Percentiles rank a stretch among this genome's conserved stretches.
Conservation (phyloP, 352 stramenopile species). For the Globisporangium recalcitrans region DNA sequence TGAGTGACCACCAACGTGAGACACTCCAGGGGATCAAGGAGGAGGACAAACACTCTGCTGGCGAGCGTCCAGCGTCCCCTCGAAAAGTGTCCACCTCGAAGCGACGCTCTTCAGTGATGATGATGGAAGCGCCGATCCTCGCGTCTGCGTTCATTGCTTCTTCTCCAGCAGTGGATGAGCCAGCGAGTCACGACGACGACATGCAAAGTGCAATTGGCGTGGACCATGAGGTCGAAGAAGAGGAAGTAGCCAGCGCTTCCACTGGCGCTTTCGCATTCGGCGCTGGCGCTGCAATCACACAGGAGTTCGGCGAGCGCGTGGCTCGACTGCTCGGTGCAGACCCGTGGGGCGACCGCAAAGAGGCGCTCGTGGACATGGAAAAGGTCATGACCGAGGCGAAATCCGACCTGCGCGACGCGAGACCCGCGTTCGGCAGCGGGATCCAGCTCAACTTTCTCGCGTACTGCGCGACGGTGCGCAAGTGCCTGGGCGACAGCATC, state of each 20-base stretch:
- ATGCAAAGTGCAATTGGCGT: background rate
- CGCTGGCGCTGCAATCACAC: conserved; percentile 58
- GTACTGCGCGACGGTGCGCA: conserved; percentile 60
- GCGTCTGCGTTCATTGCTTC: conserved; percentile 33
- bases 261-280: conserved; percentile 35
- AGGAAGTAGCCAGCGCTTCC: conserved; percentile 3
- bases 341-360: conserved; percentile 76
- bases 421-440: conserved; percentile 48
- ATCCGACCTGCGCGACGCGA: conserved; percentile 60
- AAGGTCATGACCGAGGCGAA: conserved; percentile 67
- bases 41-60: conserved; percentile 21
- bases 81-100: conserved; percentile 14
- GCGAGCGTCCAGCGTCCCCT: conserved; percentile 14
- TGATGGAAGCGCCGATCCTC: conserved; percentile 52
- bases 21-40: conserved; percentile 43
- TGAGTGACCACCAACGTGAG: conserved; percentile 10
- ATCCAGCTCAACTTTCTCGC: conserved; percentile 61
- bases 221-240: background rate
- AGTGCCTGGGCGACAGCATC: conserved; percentile 58
- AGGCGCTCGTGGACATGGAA: conserved; percentile 71
- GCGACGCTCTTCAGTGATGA: conserved; percentile 17
- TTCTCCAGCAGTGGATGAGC: conserved; percentile 4
- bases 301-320: conserved; percentile 64
- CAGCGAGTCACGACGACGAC: conserved; percentile 21
- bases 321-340: conserved; percentile 60